Conservation (phyloP, 2,329 filamentous ascomycete species). For the Fusarium sp. region DNA sequence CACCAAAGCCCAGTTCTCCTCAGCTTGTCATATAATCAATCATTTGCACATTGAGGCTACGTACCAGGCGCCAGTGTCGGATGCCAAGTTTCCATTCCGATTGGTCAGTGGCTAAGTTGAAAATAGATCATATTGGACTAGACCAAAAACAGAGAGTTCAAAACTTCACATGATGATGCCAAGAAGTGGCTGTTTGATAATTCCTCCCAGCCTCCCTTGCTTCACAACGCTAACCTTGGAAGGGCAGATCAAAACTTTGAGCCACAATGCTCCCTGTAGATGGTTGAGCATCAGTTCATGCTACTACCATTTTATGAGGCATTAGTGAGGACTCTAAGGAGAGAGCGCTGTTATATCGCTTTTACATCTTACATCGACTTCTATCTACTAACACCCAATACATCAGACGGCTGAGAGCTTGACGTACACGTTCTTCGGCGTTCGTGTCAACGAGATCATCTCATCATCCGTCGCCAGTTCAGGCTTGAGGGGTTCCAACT, state of each 20-base stretch:
- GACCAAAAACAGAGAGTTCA: background rate
- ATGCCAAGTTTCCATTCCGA: no score
- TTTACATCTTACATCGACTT: no score
- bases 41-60: background rate
- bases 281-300: no score
- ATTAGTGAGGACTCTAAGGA: no score
- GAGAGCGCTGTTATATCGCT: no score
- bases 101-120: background rate
- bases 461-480: constrained; percentile 27
- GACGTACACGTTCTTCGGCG: constrained; percentile 28
- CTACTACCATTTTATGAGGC: no score
- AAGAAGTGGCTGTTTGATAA: background rate
- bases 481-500: background rate
- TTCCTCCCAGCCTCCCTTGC: background rate
- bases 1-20: background rate
- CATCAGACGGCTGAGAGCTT: background rate
- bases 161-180: background rate
- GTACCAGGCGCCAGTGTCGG: background rate
- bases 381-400: no score
- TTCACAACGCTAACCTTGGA: background rate
- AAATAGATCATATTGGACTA: no score
- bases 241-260: background rate
- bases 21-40: background rate
- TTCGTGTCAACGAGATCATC: constrained; percentile 17
- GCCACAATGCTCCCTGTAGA: no score